These are phyloP conservation scores for Artemisia annua DNA, from an alignment of 129 eudicot species.

Conservation along the genomic window DNA sequence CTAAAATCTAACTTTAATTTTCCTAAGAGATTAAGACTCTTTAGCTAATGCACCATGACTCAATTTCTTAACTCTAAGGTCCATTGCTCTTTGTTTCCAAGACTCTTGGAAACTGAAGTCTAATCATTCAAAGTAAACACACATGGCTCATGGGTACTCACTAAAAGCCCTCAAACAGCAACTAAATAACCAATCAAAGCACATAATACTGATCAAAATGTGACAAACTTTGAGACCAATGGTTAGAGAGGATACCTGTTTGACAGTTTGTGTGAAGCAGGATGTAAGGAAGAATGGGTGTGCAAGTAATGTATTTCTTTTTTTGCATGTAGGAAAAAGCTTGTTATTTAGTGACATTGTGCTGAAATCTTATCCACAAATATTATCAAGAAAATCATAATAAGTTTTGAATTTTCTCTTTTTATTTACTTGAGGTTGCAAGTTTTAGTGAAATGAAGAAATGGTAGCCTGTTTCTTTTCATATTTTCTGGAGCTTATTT, in stretches of 20 bases:
- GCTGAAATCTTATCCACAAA: constrained; percentile 72
- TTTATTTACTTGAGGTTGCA: constrained; percentile 32
- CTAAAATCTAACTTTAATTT: not conserved
- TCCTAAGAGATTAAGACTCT: not conserved
- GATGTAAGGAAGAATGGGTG: constrained; percentile 23
- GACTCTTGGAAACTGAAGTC: constrained; percentile 22
- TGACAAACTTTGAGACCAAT: not conserved
- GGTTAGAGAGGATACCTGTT: constrained; percentile 21
- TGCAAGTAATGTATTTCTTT: constrained; percentile 30
- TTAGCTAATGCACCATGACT: not conserved
- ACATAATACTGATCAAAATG: constrained; percentile 19
- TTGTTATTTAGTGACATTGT: constrained; percentile 39
- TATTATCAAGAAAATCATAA: constrained; percentile 47
- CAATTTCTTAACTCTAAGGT: constrained; percentile 1
- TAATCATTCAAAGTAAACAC: not conserved
- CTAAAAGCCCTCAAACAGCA: not conserved
- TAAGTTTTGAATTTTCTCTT: not conserved
- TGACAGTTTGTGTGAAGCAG: constrained; percentile 35
- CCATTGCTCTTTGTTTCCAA: constrained; percentile 20
- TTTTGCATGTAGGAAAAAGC: constrained; percentile 39
- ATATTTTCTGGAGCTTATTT: constrained; percentile 36
- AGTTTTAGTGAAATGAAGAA: not conserved
- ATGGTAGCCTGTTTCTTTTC: not conserved
- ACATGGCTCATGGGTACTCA: not conserved
- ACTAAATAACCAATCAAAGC: not conserved